Evolutionary conservation across 2,329 filamentous ascomycete species (phyloP), one percentile per base, ranked within the genome.

Genomic region (Cryphonectria carpinicola): DNA sequence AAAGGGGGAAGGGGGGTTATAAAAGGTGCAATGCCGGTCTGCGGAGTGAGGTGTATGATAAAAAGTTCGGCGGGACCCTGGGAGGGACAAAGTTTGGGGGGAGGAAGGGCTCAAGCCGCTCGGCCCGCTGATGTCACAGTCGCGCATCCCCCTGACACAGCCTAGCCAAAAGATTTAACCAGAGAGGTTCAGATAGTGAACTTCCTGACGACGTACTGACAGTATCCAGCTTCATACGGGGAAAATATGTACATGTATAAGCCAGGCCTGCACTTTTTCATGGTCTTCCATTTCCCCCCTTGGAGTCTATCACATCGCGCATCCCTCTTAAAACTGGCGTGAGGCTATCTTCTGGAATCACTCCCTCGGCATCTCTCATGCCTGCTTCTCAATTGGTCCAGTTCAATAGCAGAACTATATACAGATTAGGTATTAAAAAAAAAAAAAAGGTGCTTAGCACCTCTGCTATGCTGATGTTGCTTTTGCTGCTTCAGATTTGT

Each of bases 351-450:
- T 25, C 7, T 37, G 28, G 37, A 19, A 35, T 13, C 19, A n/a
- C 41, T 37, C 13, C 63, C 14, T 61, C 32, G 4, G n/a, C 58
- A 7, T 19, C 19, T 7, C 19, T 39, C 22, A 22, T 1, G 28
- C 41, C 41, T 35, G 43, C 63, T 65, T 22, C 11, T 52, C 56
- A 22, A 52, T 39, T 13, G 39, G 32, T 28, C 39, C 54, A 39
- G 28, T 52, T 28, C 28, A 52, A 52, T 25, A 46, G 28, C 35
- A 58, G 19, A 54, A 70, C 66, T 70, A 72, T 72, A 13, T 72
- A 72, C 71, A 68, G 39, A 71, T 61, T 72, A 71, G 46, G 28
- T 71, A 72, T 71, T 71, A 72, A 63, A 58, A 52, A 52, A 72
- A 63, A 58, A 52, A 52, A 19, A 67, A 60, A 28, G 28, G 28